Evolutionary conservation across 352 stramenopile species (phyloP).

Genomic region (Hyaloperonospora brassicae): DNA sequence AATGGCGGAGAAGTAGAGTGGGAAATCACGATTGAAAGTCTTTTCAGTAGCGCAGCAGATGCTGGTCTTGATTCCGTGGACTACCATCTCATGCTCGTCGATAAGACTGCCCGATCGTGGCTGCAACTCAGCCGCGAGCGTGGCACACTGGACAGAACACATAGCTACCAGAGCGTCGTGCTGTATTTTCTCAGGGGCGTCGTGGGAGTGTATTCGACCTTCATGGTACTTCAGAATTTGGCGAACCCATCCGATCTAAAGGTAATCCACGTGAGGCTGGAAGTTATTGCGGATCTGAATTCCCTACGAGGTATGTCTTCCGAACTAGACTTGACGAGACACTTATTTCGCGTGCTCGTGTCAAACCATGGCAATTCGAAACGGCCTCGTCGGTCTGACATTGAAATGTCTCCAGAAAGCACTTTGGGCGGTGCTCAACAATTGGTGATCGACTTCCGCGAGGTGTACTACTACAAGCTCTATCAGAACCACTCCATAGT

Average conservation of each 20-base stretch:
- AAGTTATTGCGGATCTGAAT: conserved; percentile 84
- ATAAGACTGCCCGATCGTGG: conserved; percentile 69
- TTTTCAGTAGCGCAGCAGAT: conserved; percentile 40
- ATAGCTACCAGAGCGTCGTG: conserved; percentile 79
- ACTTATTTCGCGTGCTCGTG: conserved; percentile 82
- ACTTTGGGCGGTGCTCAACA: conserved; percentile 14
- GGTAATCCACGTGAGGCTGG: conserved; percentile 77
- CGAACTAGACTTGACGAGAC: conserved; percentile 50
- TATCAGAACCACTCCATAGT: conserved; percentile 88
- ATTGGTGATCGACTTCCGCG: conserved; percentile 74
- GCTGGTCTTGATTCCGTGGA: conserved; percentile 51
- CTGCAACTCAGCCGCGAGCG: conserved; percentile 74
- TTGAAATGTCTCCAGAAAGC: conserved; percentile 34
- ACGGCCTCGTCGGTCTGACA: conserved; percentile 47
- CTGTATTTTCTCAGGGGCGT: conserved; percentile 75
- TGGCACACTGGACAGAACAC: conserved; percentile 57
- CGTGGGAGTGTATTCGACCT: conserved; percentile 80
- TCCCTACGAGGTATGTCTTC: conserved; percentile 75
- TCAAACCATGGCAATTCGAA: conserved; percentile 62
- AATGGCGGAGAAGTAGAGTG: conserved; percentile 84
- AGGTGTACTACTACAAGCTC: conserved; percentile 85
- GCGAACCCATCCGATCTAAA: conserved; percentile 78
- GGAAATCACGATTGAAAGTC: conserved; percentile 82
- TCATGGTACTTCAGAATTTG: conserved; percentile 80
- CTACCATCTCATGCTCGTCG: conserved; percentile 68